A percentile compares a stretch with the other conserved stretches of the same genome.
phyloP scores from a whole-genome alignment of 352 stramenopile species.

The Globisporangium ultimum region DNA sequence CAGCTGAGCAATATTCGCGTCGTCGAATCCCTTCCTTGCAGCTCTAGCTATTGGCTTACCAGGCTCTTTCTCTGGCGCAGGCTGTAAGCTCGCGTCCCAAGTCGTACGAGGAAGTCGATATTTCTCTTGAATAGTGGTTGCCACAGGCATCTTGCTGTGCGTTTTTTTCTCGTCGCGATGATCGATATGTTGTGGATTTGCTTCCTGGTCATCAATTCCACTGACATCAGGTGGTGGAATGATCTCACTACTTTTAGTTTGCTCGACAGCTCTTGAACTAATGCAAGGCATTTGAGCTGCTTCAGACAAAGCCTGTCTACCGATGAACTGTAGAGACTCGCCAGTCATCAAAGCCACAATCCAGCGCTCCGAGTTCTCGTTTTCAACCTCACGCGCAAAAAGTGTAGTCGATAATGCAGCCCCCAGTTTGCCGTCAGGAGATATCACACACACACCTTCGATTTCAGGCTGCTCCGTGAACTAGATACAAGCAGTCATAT shows the following conservation, averaged over 20 bases:
- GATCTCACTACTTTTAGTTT: no score
- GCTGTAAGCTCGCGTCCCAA: constrained; percentile 11
- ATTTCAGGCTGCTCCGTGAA: not conserved
- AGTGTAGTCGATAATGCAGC: not conserved
- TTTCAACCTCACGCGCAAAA: not conserved
- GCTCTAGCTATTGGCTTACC: no score
- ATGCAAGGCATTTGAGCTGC: no score
- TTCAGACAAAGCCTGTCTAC: no score
- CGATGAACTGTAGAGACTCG: constrained; percentile 3
- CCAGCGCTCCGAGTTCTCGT: not conserved
- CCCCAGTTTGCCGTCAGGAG: not conserved
- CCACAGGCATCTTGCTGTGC: not conserved
- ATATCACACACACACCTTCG: not conserved
- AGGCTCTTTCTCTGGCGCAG: not conserved
- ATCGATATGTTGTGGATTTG: no score
- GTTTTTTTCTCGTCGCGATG: not conserved
- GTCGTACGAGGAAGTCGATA: constrained; percentile 39
- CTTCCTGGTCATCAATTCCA: no score
- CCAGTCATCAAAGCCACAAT: constrained; percentile 3
- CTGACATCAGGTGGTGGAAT: no score
- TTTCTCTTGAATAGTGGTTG: constrained; percentile 39
- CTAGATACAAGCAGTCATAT: not conserved
- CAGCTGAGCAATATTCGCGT: not conserved
- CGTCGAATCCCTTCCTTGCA: no score
- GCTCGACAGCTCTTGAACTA: no score